A percentile compares a stretch with the other conserved stretches of the same genome.
phyloP scores from a whole-genome alignment of 176 grass and related monocot species.

The Rhipidocladum racemiflorum region DNA sequence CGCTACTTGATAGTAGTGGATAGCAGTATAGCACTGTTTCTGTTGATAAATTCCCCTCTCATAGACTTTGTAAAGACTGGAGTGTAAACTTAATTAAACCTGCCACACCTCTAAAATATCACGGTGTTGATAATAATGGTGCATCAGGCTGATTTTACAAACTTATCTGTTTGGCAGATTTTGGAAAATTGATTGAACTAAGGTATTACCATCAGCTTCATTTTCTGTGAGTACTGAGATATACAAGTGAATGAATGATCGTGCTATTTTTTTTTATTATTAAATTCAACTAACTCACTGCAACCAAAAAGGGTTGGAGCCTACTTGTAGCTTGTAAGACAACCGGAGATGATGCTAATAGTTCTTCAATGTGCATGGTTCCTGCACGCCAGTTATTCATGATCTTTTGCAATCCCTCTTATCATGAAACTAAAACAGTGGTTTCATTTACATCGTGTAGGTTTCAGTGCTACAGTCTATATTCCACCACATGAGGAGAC shows the following conservation, averaged over 20 bases:
- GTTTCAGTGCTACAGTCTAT: neutral
- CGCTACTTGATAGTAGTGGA: neutral
- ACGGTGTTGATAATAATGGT: neutral
- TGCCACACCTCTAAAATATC: neutral
- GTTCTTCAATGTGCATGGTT: neutral
- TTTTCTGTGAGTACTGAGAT: neutral
- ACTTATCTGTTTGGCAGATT: neutral
- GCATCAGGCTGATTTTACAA: constrained; percentile 11
- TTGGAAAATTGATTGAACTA: neutral
- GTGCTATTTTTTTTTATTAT: neutral
- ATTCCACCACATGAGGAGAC: neutral
- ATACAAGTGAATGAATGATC: neutral
- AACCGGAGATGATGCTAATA: neutral
- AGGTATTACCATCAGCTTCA: neutral
- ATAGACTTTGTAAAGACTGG: neutral
- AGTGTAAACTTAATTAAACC: neutral
- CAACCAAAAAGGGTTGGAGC: neutral
- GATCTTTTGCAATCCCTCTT: neutral
- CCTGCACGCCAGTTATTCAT: neutral
- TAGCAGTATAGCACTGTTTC: neutral
- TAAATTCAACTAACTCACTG: neutral
- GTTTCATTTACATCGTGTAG: constrained; percentile 36
- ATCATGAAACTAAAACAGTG: neutral
- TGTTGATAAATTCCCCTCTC: neutral
- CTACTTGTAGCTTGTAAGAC: too few species aligned